Evolutionary conservation across 2,329 filamentous ascomycete species (phyloP), one percentile per base, ranked within the genome.

Genomic region (Rosellinia necatrix): DNA sequence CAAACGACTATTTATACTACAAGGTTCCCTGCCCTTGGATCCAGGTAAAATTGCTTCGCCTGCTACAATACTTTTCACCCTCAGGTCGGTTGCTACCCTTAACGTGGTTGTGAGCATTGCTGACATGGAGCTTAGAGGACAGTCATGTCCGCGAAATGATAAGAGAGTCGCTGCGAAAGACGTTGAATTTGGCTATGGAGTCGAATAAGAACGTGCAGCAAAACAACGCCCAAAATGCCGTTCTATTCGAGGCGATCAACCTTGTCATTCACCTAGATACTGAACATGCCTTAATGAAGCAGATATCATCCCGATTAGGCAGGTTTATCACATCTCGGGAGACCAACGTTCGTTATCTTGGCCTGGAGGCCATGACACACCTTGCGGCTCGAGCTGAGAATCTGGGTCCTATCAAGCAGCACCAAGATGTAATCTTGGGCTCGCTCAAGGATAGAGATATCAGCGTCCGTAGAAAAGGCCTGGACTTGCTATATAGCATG

Each of bases 1-100:
- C 91, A 0, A 83, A 86, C 53, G 94, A 97, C 71, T 99, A 99
- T 71, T 84, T 97, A 22, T 99, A 99, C 78, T 99, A 99, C 80
- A 97, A 97, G 70, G 94, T 99, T n/a, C 94, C 94, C 1, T 99
- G 94, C 70, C 94, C 94, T 2, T 99, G 94, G 94, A 87, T 99
- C 55, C 92, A 97, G 75, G 90, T 97, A 68, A 99, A 99, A 76
- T 81, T 99, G 15, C 76, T 99, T 63, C 86, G 92, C 60, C 76
- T 99, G 58, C 80, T 99, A 62, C 94, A 99, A 74, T 99, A 97
- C 73, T 99, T 96, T 73, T 90, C 92, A 22, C 93, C 94, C 41
- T 96, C 94, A 71, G 88, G 90, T 92, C 79, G 62, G 81, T 74
- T 79, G 73, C n/a, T n/a, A n/a, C 9, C 35, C 27, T 34, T 9